phyloP scores from a whole-genome alignment of 768 basidiomycete genomes.

The Trametopsis cervina region DNA sequence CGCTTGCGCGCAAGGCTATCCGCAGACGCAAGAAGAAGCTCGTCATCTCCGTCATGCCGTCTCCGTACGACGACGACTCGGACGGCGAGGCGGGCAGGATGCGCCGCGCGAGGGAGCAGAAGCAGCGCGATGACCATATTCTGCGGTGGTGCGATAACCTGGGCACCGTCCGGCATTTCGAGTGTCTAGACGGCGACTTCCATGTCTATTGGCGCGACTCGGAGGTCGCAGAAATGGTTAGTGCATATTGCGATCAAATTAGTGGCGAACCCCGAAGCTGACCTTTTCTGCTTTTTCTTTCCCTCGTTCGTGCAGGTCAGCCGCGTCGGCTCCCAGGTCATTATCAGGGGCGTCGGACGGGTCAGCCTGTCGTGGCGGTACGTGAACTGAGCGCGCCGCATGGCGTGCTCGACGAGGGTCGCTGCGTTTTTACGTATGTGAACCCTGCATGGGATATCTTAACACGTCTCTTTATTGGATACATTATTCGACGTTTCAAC shows the following conservation, averaged over 20 bases:
- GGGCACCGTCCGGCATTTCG: slow-evolving; percentile 18
- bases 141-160: slow-evolving; percentile 22
- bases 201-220: slow-evolving; percentile 24
- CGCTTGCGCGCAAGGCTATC: slow-evolving; percentile 11
- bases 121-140: slow-evolving; percentile 15
- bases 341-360: slow-evolving; percentile 22
- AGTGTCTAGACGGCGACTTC: slow-evolving; percentile 20
- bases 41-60: slow-evolving; percentile 14
- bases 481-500: neutral
- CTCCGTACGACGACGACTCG: slow-evolving; percentile 3
- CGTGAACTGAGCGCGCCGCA: slow-evolving; percentile 8
- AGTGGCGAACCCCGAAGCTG: neutral
- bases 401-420: neutral
- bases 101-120: slow-evolving; percentile 10
- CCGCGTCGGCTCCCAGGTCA: slow-evolving; percentile 21
- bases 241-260: neutral
- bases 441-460: neutral
- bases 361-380: slow-evolving; percentile 24
- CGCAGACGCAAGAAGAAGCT: slow-evolving; percentile 21
- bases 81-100: slow-evolving; percentile 1
- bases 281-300: slow-evolving; percentile 1
- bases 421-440: neutral
- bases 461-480: neutral
- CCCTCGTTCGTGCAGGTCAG: slow-evolving; percentile 16
- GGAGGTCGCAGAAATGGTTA: slow-evolving; percentile 23